A percentile compares a stretch with the other conserved stretches of the same genome.
Conservation (phyloP, 1,284 basidiomycete genomes). For the Cryptococcus maquisensis region DNA sequence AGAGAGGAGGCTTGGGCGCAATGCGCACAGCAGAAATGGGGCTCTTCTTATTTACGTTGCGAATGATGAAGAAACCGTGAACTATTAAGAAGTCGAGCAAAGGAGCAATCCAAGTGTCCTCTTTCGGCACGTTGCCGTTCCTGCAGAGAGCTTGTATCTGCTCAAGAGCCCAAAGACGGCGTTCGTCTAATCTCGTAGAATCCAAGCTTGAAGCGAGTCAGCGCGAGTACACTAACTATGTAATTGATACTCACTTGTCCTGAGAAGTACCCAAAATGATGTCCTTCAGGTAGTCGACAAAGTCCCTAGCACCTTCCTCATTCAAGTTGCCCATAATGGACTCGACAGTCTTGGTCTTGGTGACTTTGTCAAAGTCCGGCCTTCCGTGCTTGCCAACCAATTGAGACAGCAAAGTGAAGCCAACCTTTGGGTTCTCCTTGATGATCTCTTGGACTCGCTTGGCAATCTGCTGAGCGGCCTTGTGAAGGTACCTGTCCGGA, state of each 20-base stretch:
- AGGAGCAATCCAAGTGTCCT: slow-evolving; percentile 68
- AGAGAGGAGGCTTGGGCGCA: slow-evolving; percentile 64
- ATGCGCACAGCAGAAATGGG: slow-evolving; percentile 56
- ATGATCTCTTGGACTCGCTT: slow-evolving; percentile 71
- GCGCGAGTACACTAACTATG: not conserved
- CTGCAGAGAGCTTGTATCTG: slow-evolving; percentile 76
- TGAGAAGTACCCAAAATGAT: slow-evolving; percentile 57
- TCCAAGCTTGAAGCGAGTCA: slow-evolving; percentile 22
- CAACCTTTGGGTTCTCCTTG: slow-evolving; percentile 69
- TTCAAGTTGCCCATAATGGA: slow-evolving; percentile 74
- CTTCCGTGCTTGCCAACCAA: slow-evolving; percentile 81
- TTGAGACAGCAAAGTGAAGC: slow-evolving; percentile 79
- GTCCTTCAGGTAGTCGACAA: slow-evolving; percentile 67
- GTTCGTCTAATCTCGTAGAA: slow-evolving; percentile 36
- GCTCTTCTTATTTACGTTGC: slow-evolving; percentile 70
- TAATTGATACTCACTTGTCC: slow-evolving; percentile 29
- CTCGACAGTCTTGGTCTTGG: slow-evolving; percentile 90
- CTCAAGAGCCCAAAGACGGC: slow-evolving; percentile 76
- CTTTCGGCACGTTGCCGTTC: slow-evolving; percentile 74
- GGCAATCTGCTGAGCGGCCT: slow-evolving; percentile 74
- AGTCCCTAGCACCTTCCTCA: slow-evolving; percentile 68
- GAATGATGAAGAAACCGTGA: slow-evolving; percentile 70
- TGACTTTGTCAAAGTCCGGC: slow-evolving; percentile 85
- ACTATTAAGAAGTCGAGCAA: slow-evolving; percentile 78
- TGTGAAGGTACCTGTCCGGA: slow-evolving; percentile 81